A percentile compares a stretch with the other conserved stretches of the same genome.
Evolutionary conservation across 1,284 basidiomycete genomes (phyloP).

Genomic region (Heliocybe sulcata): DNA sequence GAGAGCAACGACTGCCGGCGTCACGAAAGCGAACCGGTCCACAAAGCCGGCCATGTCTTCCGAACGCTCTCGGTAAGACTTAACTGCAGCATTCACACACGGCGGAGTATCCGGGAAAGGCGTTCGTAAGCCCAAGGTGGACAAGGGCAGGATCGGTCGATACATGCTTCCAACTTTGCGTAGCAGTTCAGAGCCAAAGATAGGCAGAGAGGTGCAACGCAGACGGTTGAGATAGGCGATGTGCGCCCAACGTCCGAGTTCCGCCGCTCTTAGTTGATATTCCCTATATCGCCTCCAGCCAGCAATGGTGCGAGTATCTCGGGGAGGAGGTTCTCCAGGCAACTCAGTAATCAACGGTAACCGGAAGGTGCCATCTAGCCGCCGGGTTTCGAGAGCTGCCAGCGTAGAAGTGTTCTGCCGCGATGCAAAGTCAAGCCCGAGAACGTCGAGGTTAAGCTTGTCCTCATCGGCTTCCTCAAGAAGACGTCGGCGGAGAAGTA

Average conservation of each 20-base stretch:
- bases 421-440: slow-evolving; percentile 62
- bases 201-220: slow-evolving; percentile 59
- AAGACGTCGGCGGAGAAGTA: slow-evolving; percentile 74
- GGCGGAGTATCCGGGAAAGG: slow-evolving; percentile 36
- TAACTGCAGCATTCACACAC: slow-evolving; percentile 42
- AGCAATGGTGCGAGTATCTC: slow-evolving; percentile 68
- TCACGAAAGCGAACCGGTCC: slow-evolving; percentile 79
- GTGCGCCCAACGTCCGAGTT: slow-evolving; percentile 61
- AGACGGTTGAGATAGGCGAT: slow-evolving; percentile 70
- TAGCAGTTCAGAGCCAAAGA: slow-evolving; percentile 64
- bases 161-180: slow-evolving; percentile 32
- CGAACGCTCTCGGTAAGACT: slow-evolving; percentile 59
- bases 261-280: slow-evolving; percentile 47
- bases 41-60: slow-evolving; percentile 49
- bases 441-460: slow-evolving; percentile 51
- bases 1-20: slow-evolving; percentile 72
- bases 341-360: slow-evolving; percentile 53
- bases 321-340: slow-evolving; percentile 53
- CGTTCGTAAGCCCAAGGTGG: slow-evolving; percentile 29
- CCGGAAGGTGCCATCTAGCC: slow-evolving; percentile 67
- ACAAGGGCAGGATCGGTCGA: slow-evolving; percentile 51
- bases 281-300: slow-evolving; percentile 62
- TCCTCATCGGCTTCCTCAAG: slow-evolving; percentile 41
- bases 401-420: slow-evolving; percentile 43
- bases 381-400: slow-evolving; percentile 43